Percentiles rank a stretch among this genome's conserved stretches.
Conservation (phyloP, 1,284 basidiomycete species). For the Omphalotus olearius region DNA sequence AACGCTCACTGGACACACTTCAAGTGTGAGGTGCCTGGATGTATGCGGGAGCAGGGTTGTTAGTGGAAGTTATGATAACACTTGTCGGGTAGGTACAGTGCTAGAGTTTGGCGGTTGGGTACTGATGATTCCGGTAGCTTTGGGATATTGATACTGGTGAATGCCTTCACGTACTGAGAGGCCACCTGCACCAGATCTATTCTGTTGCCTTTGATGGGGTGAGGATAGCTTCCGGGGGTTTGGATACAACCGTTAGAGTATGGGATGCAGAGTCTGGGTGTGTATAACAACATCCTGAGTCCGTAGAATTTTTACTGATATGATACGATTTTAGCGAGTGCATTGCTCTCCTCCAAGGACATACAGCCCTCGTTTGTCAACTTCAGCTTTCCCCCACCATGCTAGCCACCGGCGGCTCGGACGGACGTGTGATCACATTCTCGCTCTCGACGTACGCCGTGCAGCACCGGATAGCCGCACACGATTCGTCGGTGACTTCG, state of each 20-base stretch:
- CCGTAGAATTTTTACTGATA: background rate
- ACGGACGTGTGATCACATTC: constrained; percentile 92
- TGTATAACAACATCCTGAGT: constrained; percentile 18
- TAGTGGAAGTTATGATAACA: constrained; percentile 89
- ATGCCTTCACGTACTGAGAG: constrained; percentile 82
- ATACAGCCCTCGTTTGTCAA: constrained; percentile 93
- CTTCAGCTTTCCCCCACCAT: constrained; percentile 72
- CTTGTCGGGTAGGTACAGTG: constrained; percentile 59
- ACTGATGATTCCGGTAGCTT: constrained; percentile 39
- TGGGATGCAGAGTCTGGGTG: constrained; percentile 85
- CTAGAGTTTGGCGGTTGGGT: background rate
- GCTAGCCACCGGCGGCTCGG: constrained; percentile 89
- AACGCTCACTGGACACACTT: constrained; percentile 74
- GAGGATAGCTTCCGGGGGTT: constrained; percentile 80
- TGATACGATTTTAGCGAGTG: constrained; percentile 52
- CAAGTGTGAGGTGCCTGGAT: constrained; percentile 87
- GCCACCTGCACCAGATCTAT: constrained; percentile 92
- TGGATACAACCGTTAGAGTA: constrained; percentile 89
- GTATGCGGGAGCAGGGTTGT: constrained; percentile 78
- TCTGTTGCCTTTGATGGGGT: constrained; percentile 90
- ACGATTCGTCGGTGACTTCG: constrained; percentile 89
- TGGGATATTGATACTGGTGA: constrained; percentile 85
- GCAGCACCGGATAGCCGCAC: constrained; percentile 65
- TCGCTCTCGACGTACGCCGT: constrained; percentile 49
- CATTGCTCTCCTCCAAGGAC: constrained; percentile 85